These are phyloP conservation scores for Papilionanthe hybrid DNA, from an alignment of 116 monocot species.

Conservation along the genomic window DNA sequence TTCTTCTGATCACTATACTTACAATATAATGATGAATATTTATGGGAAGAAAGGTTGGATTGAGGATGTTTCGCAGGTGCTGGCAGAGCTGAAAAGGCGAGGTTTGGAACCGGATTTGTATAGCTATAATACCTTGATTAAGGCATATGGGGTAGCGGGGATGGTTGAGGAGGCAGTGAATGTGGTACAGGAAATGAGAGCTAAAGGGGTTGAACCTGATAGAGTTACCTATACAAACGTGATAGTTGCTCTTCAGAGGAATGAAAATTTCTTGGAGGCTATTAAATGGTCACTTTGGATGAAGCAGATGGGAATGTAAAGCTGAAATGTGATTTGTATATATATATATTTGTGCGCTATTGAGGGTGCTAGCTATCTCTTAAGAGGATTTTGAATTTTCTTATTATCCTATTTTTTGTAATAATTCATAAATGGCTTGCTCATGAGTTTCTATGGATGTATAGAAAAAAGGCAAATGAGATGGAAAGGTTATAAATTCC, in stretches of 20 bases:
- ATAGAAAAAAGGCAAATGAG: too few relatives aligned
- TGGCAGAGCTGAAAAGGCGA: conserved; percentile 54
- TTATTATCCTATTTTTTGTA: not conserved
- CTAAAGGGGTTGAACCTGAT: conserved; percentile 58
- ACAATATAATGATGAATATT: conserved; percentile 91
- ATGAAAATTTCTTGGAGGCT: conserved; percentile 83
- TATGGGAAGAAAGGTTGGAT: conserved; percentile 96
- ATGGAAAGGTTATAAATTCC: too few relatives aligned
- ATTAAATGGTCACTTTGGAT: conserved; percentile 99
- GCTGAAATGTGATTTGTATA: conserved; percentile 6
- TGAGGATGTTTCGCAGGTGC: conserved; percentile 62
- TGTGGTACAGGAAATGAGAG: conserved; percentile 71
- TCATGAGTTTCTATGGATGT: too few relatives aligned
- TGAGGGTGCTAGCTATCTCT: not conserved
- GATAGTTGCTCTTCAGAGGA: conserved; percentile 69
- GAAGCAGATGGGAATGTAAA: conserved; percentile 56
- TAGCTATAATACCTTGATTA: conserved; percentile 84
- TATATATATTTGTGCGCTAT: too few relatives aligned
- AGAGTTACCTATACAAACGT: conserved; percentile 66
- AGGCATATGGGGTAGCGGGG: conserved; percentile 87
- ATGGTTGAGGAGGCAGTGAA: conserved; percentile 92
- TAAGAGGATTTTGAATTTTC: not conserved
- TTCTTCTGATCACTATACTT: conserved; percentile 83
- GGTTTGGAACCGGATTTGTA: conserved; percentile 86
- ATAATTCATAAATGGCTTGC: not conserved